phyloP scores from a whole-genome alignment of 2,329 filamentous ascomycete species.

The Xylariaceae sp. region DNA sequence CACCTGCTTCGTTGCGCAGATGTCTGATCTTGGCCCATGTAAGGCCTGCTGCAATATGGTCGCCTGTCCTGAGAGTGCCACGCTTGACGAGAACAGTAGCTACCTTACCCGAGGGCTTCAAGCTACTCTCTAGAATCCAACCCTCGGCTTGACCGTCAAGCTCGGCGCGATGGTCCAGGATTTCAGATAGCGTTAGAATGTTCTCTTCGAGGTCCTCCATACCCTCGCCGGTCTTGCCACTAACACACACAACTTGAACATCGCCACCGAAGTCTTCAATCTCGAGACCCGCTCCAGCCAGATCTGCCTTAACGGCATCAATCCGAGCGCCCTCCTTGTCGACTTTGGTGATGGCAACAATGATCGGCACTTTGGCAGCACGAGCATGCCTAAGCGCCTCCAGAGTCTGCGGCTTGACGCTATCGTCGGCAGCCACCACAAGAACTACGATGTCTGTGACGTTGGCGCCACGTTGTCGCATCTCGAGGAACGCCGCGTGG shows the following conservation, averaged over 20 bases:
- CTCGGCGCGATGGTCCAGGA: constrained; percentile 86
- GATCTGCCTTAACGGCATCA: constrained; percentile 83
- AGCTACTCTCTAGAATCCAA: constrained; percentile 88
- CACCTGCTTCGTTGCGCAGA: constrained; percentile 81
- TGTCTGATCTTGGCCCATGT: constrained; percentile 85
- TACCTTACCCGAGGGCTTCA: constrained; percentile 79
- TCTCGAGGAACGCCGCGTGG: constrained; percentile 90
- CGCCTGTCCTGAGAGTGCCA: constrained; percentile 77
- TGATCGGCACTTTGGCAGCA: constrained; percentile 84
- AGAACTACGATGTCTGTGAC: constrained; percentile 96
- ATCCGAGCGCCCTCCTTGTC: constrained; percentile 82
- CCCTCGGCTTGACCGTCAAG: constrained; percentile 76
- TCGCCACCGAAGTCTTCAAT: constrained; percentile 96
- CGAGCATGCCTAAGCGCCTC: constrained; percentile 95
- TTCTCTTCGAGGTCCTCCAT: constrained; percentile 93
- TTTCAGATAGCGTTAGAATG: constrained; percentile 79
- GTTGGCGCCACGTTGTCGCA: constrained; percentile 92
- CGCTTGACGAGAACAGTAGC: constrained; percentile 87
- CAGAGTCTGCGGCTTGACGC: constrained; percentile 93
- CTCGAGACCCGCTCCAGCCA: constrained; percentile 78
- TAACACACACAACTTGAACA: constrained; percentile 86
- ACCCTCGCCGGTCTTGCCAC: constrained; percentile 88
- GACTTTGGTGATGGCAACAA: constrained; percentile 96
- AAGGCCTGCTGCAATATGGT: constrained; percentile 81
- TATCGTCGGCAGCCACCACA: constrained; percentile 94